A percentile compares a stretch with the other conserved stretches of the same genome.
Conservation (phyloP, 2,329 filamentous ascomycete species). For the Pseudodiploospora longispora region DNA sequence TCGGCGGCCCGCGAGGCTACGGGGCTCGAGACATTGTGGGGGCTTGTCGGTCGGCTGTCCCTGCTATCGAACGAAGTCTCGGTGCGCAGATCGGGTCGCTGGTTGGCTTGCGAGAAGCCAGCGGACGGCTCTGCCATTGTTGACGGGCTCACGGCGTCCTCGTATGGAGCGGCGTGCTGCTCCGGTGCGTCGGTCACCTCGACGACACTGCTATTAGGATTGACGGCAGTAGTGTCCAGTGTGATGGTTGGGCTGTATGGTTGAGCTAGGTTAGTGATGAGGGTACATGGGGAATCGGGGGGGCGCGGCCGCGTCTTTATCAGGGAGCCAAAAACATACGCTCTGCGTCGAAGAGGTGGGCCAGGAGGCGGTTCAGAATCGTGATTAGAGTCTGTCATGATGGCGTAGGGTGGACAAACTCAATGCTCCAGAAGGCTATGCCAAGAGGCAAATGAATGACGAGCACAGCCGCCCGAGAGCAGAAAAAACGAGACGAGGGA, state of each 20-base stretch:
- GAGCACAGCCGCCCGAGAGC: background rate
- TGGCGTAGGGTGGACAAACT: slow-evolving; percentile 3
- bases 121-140: slow-evolving; percentile 25
- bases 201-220: slow-evolving; percentile 17
- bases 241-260: slow-evolving; percentile 42
- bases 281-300: slow-evolving; percentile 1
- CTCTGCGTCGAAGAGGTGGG: slow-evolving; percentile 22
- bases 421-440: slow-evolving; percentile 12
- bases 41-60: slow-evolving; percentile 61
- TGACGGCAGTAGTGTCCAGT: slow-evolving; percentile 42
- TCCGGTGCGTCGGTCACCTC: slow-evolving; percentile 20
- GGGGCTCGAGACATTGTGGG: slow-evolving; percentile 62
- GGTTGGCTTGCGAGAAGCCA: slow-evolving; percentile 17
- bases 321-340: slow-evolving; percentile 22
- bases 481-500: background rate
- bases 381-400: slow-evolving; percentile 14
- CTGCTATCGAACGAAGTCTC: slow-evolving; percentile 57
- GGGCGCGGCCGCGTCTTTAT: background rate
- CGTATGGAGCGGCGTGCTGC: slow-evolving; percentile 22
- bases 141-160: slow-evolving; percentile 33
- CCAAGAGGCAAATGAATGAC: background rate
- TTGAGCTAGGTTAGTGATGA: slow-evolving; percentile 5
- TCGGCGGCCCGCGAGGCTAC: slow-evolving; percentile 39
- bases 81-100: slow-evolving; percentile 37
- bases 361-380: slow-evolving; percentile 12